Evolutionary conservation across 2,329 filamentous ascomycete species (phyloP).

Genomic region (Parasarocladium wereldwijsianum): DNA sequence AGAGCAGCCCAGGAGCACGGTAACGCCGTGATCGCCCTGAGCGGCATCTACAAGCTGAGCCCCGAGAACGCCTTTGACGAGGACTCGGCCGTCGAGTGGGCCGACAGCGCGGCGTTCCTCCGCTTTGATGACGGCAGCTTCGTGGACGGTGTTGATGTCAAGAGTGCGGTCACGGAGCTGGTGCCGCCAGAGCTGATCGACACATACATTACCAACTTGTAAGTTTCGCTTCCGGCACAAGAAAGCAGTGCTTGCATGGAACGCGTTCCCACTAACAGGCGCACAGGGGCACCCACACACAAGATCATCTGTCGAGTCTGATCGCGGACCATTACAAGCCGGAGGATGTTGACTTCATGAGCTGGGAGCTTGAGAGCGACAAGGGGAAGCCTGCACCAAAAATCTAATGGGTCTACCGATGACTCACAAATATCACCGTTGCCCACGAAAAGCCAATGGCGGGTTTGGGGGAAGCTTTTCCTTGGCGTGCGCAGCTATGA

Average conservation of each 20-base stretch:
- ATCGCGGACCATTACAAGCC: constrained; percentile 63
- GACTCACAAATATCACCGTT: too few relatives aligned
- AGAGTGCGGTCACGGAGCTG: constrained; percentile 70
- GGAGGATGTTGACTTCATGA: constrained; percentile 52
- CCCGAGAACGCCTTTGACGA: constrained; percentile 78
- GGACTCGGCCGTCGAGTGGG: constrained; percentile 73
- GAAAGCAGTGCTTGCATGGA: neutral
- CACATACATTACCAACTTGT: constrained; percentile 70
- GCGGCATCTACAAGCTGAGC: constrained; percentile 86
- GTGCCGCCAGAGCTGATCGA: constrained; percentile 63
- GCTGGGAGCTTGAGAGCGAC: too few relatives aligned
- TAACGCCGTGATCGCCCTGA: constrained; percentile 76
- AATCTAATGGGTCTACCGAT: too few relatives aligned
- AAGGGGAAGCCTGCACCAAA: too few relatives aligned
- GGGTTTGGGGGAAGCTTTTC: too few relatives aligned
- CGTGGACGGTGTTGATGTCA: constrained; percentile 60
- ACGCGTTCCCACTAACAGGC: neutral
- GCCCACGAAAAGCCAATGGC: too few relatives aligned
- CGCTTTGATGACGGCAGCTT: constrained; percentile 67
- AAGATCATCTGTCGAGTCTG: constrained; percentile 58
- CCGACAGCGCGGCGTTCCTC: constrained; percentile 62
- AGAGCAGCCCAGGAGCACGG: constrained; percentile 70
- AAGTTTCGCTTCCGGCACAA: constrained; percentile 13
- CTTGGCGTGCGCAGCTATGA: too few relatives aligned
- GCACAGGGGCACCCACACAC: constrained; percentile 48